Conservation (phyloP, 306 rosid genomes). For the Astragalus glycyphyllos region DNA sequence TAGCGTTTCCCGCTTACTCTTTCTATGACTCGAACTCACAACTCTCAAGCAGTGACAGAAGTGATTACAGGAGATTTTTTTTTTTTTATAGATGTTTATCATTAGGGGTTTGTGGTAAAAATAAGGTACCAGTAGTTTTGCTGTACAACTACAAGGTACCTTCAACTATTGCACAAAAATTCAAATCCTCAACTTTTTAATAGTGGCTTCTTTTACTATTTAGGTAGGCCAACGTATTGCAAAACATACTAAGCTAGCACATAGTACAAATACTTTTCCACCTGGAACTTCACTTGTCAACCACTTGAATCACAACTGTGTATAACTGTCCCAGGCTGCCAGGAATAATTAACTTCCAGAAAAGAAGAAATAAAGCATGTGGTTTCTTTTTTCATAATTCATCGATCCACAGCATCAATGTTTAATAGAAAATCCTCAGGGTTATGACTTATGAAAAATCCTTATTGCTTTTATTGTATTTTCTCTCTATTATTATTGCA, state of each 20-base stretch:
- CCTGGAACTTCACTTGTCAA: conserved; percentile 13
- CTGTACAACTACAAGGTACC: not conserved
- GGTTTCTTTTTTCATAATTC: no score
- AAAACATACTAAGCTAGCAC: not conserved
- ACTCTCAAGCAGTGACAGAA: no score
- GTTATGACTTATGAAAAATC: no score
- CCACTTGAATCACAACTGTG: conserved; percentile 30
- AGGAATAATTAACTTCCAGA: not conserved
- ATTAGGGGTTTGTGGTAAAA: not conserved
- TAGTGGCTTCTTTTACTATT: conserved; percentile 1
- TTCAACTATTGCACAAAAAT: not conserved
- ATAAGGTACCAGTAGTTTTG: not conserved
- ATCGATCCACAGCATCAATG: no score
- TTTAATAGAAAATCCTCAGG: no score
- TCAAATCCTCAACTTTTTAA: conserved; percentile 1
- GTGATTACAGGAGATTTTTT: no score
- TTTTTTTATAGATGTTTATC: not conserved
- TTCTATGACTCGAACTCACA: no score
- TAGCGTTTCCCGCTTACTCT: no score
- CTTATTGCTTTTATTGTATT: no score
- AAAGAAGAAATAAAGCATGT: not conserved
- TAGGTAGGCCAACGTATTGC: conserved; percentile 7
- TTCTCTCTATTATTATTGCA: conserved; percentile 36
- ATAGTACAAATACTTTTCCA: conserved; percentile 23
- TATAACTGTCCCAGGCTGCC: conserved; percentile 32